These are phyloP conservation scores for Edaphochlamys debaryana DNA, from an alignment of 139 green algal species.

Conservation along the genomic window DNA sequence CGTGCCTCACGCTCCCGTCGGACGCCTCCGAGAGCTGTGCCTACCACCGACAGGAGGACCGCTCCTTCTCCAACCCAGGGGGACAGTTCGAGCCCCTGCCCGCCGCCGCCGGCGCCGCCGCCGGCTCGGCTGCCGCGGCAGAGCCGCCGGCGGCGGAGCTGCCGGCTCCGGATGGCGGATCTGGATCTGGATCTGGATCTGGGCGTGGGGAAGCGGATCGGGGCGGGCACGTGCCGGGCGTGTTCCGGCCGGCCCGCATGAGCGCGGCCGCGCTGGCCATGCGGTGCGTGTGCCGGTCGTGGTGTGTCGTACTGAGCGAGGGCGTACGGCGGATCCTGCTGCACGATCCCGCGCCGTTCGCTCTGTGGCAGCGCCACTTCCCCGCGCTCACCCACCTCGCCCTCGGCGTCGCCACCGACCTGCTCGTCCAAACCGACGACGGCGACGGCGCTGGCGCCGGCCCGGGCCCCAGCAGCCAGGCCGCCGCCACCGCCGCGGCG, in stretches of 20 bases:
- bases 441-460: not conserved
- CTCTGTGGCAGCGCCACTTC: constrained; percentile 13
- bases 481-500: not conserved
- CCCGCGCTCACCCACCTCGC: not conserved
- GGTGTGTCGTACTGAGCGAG: constrained; percentile 26
- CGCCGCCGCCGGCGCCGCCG: not conserved
- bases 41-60: constrained; percentile 27
- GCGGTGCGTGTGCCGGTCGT: constrained; percentile 24
- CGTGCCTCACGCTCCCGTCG: not conserved
- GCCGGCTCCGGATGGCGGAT: not conserved
- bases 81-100: not conserved
- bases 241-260: constrained; percentile 1
- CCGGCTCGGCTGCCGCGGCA: not conserved
- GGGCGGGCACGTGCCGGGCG: not conserved
- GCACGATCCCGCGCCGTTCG: not conserved
- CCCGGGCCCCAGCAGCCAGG: no score
- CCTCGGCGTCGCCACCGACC: constrained; percentile 8
- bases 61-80: not conserved
- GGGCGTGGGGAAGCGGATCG: no score
- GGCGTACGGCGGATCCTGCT: constrained; percentile 11
- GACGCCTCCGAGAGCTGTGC: not conserved
- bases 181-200: not conserved
- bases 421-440: not conserved
- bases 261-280: constrained; percentile 20
- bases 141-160: no score